phyloP scores from a whole-genome alignment of 331 rosid genomes.

The Arachis monticola region DNA sequence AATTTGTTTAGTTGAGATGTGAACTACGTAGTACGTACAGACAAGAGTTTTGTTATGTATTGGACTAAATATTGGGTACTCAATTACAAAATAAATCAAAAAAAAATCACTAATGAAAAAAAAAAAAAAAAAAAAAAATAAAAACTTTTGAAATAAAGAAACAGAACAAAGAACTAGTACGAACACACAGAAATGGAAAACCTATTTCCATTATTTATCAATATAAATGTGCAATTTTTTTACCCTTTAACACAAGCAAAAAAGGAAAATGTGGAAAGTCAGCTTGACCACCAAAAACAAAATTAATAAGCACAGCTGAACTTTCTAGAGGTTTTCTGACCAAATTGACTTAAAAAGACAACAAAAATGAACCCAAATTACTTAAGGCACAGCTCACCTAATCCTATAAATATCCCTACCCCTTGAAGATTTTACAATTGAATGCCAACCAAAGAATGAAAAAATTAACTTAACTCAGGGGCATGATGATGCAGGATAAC shows the following conservation, averaged over 20 bases:
- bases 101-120: no score
- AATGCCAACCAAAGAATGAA: constrained; percentile 89
- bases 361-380: constrained; percentile 36
- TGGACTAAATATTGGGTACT: no score
- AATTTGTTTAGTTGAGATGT: no score
- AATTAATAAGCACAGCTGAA: constrained; percentile 44
- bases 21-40: no score
- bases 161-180: not conserved
- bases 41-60: no score
- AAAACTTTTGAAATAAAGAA: not conserved
- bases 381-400: constrained; percentile 35
- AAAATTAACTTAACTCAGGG: constrained; percentile 66
- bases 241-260: constrained; percentile 62
- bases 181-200: constrained; percentile 37
- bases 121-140: no score
- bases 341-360: constrained; percentile 27
- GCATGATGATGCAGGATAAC: constrained; percentile 44
- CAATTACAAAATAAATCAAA: no score
- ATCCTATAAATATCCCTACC: constrained; percentile 50
- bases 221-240: constrained; percentile 38
- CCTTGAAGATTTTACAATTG: constrained; percentile 67
- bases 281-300: constrained; percentile 32
- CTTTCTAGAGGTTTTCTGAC: constrained; percentile 50
- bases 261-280: constrained; percentile 45
- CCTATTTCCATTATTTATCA: constrained; percentile 40